phyloP scores from a whole-genome alignment of 768 basidiomycete genomes.

The Favolaschia claudopus region DNA sequence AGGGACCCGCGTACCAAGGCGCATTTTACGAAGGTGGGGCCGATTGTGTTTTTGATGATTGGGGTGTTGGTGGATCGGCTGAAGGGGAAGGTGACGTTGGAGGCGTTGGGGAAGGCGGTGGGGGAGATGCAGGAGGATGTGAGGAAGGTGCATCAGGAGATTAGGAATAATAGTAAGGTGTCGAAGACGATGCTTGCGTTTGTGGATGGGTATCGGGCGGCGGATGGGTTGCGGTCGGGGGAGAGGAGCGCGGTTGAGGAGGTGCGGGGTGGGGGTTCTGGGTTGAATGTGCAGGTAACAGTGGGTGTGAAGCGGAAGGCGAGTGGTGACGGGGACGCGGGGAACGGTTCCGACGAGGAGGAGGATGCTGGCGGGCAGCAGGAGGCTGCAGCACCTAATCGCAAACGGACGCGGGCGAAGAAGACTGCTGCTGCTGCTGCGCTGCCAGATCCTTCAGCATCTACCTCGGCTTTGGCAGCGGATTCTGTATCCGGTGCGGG shows the following conservation, averaged over 20 bases:
- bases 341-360: too few relatives aligned
- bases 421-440: too few relatives aligned
- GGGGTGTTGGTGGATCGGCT: slow-evolving; percentile 61
- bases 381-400: too few relatives aligned
- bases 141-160: slow-evolving; percentile 64
- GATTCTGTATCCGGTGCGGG: too few relatives aligned
- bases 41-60: slow-evolving; percentile 72
- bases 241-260: slow-evolving; percentile 31
- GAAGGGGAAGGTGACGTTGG: slow-evolving; percentile 45
- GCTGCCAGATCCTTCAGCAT: too few relatives aligned
- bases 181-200: slow-evolving; percentile 63
- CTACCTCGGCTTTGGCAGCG: too few relatives aligned
- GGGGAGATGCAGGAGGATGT: slow-evolving; percentile 61
- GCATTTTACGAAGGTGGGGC: slow-evolving; percentile 58
- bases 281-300: too few relatives aligned
- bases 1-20: slow-evolving; percentile 41
- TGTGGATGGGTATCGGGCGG: slow-evolving; percentile 36
- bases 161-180: slow-evolving; percentile 69
- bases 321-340: too few relatives aligned
- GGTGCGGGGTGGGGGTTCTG: slow-evolving; percentile 3
- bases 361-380: too few relatives aligned
- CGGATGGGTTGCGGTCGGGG: neutral
- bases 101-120: slow-evolving; percentile 54
- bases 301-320: too few relatives aligned
- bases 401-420: too few relatives aligned